Evolutionary conservation across 495 filamentous ascomycete genomes (phyloP).

Genomic region (Darksidea phi): DNA sequence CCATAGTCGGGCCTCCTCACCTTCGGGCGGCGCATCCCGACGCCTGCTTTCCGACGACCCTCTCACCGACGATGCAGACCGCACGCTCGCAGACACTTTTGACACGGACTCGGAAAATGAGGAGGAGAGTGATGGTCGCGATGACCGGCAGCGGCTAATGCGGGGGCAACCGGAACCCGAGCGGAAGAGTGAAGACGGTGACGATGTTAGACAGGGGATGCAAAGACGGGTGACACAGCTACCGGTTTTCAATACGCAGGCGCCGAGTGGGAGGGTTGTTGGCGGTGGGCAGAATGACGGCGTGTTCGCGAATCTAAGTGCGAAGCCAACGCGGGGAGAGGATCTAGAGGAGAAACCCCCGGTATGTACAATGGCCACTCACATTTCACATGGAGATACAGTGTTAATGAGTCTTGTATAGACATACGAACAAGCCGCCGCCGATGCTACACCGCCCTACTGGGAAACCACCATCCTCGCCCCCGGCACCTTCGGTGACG

Average conservation of each 20-base stretch:
- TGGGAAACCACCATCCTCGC: slow-evolving; percentile 98
- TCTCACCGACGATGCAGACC: slow-evolving; percentile 59
- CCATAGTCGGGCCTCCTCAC: slow-evolving; percentile 77
- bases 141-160: slow-evolving; percentile 84
- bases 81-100: slow-evolving; percentile 86
- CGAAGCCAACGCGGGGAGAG: slow-evolving; percentile 84
- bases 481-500: slow-evolving; percentile 80
- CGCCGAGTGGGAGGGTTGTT: slow-evolving; percentile 52
- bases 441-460: slow-evolving; percentile 93
- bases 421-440: slow-evolving; percentile 98
- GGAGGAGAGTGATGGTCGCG: slow-evolving; percentile 62
- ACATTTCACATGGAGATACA: slow-evolving; percentile 5
- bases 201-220: slow-evolving; percentile 37
- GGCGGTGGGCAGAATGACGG: slow-evolving; percentile 76
- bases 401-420: slow-evolving; percentile 47
- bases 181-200: slow-evolving; percentile 42
- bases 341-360: slow-evolving; percentile 89
- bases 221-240: slow-evolving; percentile 55
- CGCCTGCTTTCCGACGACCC: slow-evolving; percentile 55
- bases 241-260: slow-evolving; percentile 48
- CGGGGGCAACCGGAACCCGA: slow-evolving; percentile 59
- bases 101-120: slow-evolving; percentile 49
- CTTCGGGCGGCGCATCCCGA: slow-evolving; percentile 49
- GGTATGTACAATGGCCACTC: slow-evolving; percentile 54
- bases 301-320: slow-evolving; percentile 91